Base-by-base conservation (phyloP, 352 stramenopile genomes). In the Phytophthora kernoviae region DNA sequence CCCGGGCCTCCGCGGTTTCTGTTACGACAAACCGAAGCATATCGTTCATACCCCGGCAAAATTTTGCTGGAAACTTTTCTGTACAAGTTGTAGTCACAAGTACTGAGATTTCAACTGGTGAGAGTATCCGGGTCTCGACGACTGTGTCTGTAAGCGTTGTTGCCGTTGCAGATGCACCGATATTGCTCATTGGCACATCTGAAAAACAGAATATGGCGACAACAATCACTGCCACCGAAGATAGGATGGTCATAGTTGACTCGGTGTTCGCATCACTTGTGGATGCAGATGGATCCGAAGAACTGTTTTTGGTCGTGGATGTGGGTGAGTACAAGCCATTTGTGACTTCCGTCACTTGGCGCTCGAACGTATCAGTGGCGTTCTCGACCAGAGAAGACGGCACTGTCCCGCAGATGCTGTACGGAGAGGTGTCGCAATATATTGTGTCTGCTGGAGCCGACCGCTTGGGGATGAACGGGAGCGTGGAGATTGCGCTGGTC, bases 11-110 rank as follows among this genome's bases (percentile, higher is more conserved):
- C 4, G 32, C 49, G 0, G 14, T 60, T 11, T 63, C 49, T 17
- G 66, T 33, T 9, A 11, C 45, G 3, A 54, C 41, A 24, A 72
- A 74, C 22, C 62, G 55, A 0, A 27, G 65, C 2, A 50, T 88
- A 11, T 60, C 60, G 15, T 53, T 86, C 42, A 7, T 64, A 7
- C 75, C 79, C 4, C 61, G 54, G 2, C 18, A 42, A 4, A 75
- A 87, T 44, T 84, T 79, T 33, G 72, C 58, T 1, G 79, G 76
- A 0, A 65, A 27, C 5, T 71, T 87, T 24, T 49, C 55, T 0
- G 37, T 75, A 27, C 48, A 83, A 24, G 45, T 82, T 21, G 36
- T 39, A 1, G 42, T 79, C 14, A 65, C 48, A n/a, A 77, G 66
- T 5, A 70, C 58, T 6, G 73, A 82, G 32, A 36, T 1, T 9